phyloP scores from a whole-genome alignment of 2,329 filamentous ascomycete species.

The Aspergillus fumigatiaffinis region DNA sequence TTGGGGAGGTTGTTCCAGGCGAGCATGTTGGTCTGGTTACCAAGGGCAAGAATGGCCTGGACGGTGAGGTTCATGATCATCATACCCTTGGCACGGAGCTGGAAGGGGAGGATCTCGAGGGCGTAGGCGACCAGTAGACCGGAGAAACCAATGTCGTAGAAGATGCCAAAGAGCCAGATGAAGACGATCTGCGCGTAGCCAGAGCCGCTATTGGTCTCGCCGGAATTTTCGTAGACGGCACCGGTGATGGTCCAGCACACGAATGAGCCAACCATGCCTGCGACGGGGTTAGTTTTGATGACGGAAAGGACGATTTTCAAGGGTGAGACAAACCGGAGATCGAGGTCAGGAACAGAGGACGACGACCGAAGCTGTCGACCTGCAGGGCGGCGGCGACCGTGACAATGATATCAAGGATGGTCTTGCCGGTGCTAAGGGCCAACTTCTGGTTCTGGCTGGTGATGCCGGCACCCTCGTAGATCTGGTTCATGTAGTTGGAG shows the following conservation, averaged over 20 bases:
- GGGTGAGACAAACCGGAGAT: constrained; percentile 9
- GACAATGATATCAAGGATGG: constrained; percentile 56
- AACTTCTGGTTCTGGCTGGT: constrained; percentile 51
- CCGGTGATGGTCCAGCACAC: constrained; percentile 3
- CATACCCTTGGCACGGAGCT: constrained; percentile 35
- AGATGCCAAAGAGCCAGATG: constrained; percentile 24
- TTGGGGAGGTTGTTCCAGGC: constrained; percentile 19
- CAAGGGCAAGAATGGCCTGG: constrained; percentile 58
- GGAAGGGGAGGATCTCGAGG: constrained; percentile 33
- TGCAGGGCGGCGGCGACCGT: constrained; percentile 55
- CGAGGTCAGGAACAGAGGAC: constrained; percentile 51
- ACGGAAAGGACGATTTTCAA: neutral
- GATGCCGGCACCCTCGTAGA: constrained; percentile 61
- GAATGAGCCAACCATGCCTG: constrained; percentile 1
- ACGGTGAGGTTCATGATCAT: constrained; percentile 44
- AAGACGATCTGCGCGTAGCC: constrained; percentile 19
- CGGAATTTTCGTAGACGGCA: neutral
- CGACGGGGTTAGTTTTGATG: neutral
- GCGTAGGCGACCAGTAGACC: constrained; percentile 25
- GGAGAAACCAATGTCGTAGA: constrained; percentile 30
- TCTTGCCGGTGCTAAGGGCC: constrained; percentile 30
- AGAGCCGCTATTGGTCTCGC: neutral
- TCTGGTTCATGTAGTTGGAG: constrained; percentile 62
- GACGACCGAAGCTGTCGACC: constrained; percentile 54
- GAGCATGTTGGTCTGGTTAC: constrained; percentile 30